These are phyloP conservation scores for Phytophthora syringae DNA, from an alignment of 352 stramenopile genomes.

Conservation along the genomic window DNA sequence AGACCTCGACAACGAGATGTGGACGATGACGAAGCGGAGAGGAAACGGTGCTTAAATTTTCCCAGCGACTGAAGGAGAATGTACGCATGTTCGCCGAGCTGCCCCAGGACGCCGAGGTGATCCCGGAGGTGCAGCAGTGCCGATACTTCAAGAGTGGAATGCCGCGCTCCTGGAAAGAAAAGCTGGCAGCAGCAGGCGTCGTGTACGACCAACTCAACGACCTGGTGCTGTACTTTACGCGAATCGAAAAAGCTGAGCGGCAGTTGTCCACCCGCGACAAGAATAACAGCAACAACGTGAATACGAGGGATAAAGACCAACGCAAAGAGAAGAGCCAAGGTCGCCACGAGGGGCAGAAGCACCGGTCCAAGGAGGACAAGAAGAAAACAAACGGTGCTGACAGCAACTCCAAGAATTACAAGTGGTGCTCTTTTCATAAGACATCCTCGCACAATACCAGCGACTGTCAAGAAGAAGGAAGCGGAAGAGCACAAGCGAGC, in stretches of 20 bases:
- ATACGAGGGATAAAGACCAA: neutral
- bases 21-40: slow-evolving; percentile 4
- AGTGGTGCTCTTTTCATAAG: neutral
- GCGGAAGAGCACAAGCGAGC: neutral
- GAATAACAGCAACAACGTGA: neutral
- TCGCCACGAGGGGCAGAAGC: neutral
- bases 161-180: slow-evolving; percentile 6
- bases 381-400: too few relatives aligned
- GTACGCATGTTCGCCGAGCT: slow-evolving; percentile 14
- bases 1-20: slow-evolving; percentile 6
- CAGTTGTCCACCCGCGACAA: neutral
- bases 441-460: neutral
- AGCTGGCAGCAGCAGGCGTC: neutral
- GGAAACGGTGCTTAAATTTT: slow-evolving; percentile 5
- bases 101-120: neutral
- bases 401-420: too few relatives aligned
- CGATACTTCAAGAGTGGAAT: slow-evolving; percentile 10
- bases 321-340: neutral
- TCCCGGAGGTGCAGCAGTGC: slow-evolving; percentile 8
- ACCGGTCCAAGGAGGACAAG: neutral
- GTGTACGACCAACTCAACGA: neutral
- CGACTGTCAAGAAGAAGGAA: slow-evolving; percentile 3
- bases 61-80: neutral
- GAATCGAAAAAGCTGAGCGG: neutral
- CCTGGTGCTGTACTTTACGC: neutral